These are phyloP conservation scores for Lathyrus aphaca DNA, from an alignment of 306 rosid genomes.

Conservation along the genomic window DNA sequence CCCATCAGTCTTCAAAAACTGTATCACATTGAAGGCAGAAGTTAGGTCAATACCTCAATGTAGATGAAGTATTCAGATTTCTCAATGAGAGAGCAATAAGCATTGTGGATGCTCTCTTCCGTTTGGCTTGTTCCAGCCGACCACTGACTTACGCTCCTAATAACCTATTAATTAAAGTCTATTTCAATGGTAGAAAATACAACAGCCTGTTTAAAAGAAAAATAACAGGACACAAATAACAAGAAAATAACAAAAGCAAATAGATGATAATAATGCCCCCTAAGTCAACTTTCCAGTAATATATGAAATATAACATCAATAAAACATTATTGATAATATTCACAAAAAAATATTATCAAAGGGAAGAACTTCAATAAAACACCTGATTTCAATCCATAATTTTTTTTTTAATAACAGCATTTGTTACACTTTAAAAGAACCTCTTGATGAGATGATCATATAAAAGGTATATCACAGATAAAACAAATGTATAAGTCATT, in stretches of 20 bases:
- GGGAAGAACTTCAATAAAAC: constrained; percentile 26
- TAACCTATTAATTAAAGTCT: constrained; percentile 59
- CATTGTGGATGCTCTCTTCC: constrained; percentile 92
- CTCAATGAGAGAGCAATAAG: constrained; percentile 92
- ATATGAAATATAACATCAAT: too few species aligned
- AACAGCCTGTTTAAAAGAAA: constrained; percentile 30
- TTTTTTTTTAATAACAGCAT: constrained; percentile 18
- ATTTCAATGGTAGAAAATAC: constrained; percentile 28
- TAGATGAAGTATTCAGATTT: constrained; percentile 93
- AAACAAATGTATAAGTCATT: constrained; percentile 15
- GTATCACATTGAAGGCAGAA: constrained; percentile 29
- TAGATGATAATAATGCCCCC: constrained; percentile 22
- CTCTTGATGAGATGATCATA: constrained; percentile 25
- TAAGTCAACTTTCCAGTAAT: constrained; percentile 24
- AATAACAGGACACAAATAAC: constrained; percentile 25
- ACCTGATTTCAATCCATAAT: constrained; percentile 21
- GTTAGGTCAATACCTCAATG: constrained; percentile 70
- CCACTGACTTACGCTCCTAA: constrained; percentile 99
- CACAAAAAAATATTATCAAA: constrained; percentile 10
- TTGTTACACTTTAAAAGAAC: constrained; percentile 27
- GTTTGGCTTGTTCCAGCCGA: constrained; percentile 98
- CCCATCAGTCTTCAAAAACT: constrained; percentile 6
- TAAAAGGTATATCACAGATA: constrained; percentile 20
- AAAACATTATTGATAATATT: too few species aligned
- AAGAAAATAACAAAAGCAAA: constrained; percentile 28